Base-by-base conservation (phyloP, 1,139 yeast genomes). In the Magnusiomyces suaveolens region DNA sequence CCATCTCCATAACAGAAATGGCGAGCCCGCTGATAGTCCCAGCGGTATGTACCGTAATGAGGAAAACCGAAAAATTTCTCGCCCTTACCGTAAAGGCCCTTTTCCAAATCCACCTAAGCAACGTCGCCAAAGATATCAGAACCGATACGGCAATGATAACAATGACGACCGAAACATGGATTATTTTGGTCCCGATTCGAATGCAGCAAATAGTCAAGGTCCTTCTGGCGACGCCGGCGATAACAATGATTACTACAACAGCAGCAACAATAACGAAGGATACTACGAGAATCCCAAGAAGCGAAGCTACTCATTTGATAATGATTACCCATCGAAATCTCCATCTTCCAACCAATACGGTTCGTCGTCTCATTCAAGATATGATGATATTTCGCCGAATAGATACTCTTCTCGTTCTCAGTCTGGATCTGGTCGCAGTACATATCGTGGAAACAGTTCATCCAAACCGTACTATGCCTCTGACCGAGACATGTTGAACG, bases 11-110 rank as follows among this genome's bases (percentile, higher is more conserved):
- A 8, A 41, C 16, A 41, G 44, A 41, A 25, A 41, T 8, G n/a
- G 44, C 25, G 25, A 41, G 20, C 52, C 57, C 0, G 53, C 46
- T n/a, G 29, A 52, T n/a, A 41, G 52, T 1, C n/a, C n/a, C n/a
- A 23, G 52, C 1, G 29, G 32, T 1, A 41, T 41, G 24, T 52
- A 49, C 36, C 50, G 53, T 6, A 53, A 54, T 20, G 50, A 48
- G 3, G 54, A 44, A 14, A 26, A 39, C 21, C 49, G 56, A 18
- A 46, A 50, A 23, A 24, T 55, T 6, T 48, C 54, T n/a, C 57
- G 52, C 23, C 57, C 57, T 23, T 55, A 55, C 36, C 52, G 51
- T 32, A 55, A 55, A 36, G 41, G 41, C 10, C 50, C 50, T 2
- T 16, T 47, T 21, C 32, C 50, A 46, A 41, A 25, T n/a, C 33